A percentile compares a stretch with the other conserved stretches of the same genome.
phyloP scores from a whole-genome alignment of 441 rosid species.

The Bruguiera hainesii region DNA sequence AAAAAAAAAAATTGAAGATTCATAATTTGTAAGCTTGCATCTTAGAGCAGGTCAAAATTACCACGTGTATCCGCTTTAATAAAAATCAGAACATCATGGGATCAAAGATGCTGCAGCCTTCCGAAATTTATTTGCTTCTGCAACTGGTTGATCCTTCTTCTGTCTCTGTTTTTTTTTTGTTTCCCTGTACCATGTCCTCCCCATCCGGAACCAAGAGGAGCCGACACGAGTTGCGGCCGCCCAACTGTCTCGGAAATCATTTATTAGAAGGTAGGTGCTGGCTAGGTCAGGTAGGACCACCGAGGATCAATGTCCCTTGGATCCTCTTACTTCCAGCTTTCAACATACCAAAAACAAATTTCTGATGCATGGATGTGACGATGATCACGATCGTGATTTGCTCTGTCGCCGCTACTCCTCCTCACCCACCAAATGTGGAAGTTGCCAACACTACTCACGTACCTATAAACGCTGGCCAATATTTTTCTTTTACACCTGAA shows the following conservation, averaged over 20 bases:
- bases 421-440: not conserved
- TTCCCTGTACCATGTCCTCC: too few relatives aligned
- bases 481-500: too few relatives aligned
- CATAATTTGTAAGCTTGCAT: too few relatives aligned
- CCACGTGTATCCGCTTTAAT: not conserved
- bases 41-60: too few relatives aligned
- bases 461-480: too few relatives aligned
- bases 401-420: not conserved
- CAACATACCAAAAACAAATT: not conserved
- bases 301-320: constrained; percentile 5
- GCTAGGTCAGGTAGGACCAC: not conserved
- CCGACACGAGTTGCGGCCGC: too few relatives aligned
- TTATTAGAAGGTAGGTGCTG: not conserved
- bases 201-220: too few relatives aligned
- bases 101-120: not conserved
- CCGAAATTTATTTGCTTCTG: not conserved
- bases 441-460: not conserved
- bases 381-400: not conserved
- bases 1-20: too few relatives aligned
- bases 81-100: constrained; percentile 14
- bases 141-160: too few relatives aligned
- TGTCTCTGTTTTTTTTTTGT: too few relatives aligned
- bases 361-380: constrained; percentile 11
- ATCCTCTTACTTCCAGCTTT: constrained; percentile 1
- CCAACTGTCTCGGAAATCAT: not conserved